These are phyloP conservation scores for Passalora sequoiae DNA, from an alignment of 2,329 filamentous ascomycete genomes.

Conservation along the genomic window DNA sequence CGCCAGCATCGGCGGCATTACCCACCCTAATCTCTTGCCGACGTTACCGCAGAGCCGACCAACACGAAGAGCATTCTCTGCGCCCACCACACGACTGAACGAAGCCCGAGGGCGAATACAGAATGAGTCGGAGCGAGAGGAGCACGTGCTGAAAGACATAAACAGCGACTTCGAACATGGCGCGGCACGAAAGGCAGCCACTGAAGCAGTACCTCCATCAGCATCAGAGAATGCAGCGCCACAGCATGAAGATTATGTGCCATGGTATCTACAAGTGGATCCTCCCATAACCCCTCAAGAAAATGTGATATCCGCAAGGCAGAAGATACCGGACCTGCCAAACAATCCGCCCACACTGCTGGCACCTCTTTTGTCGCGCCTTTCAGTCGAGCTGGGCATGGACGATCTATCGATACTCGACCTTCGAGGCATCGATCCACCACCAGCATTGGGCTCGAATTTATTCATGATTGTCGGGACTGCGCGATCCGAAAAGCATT, in stretches of 20 bases:
- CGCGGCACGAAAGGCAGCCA: constrained; percentile 1
- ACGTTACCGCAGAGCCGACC: constrained; percentile 6
- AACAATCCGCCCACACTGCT: constrained; percentile 66
- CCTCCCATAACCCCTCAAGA: constrained; percentile 34
- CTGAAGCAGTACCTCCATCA: constrained; percentile 4
- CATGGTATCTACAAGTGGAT: constrained; percentile 79
- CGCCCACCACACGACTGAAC: constrained; percentile 13
- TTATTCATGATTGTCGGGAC: constrained; percentile 91
- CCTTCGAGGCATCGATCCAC: constrained; percentile 75
- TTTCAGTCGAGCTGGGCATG: constrained; percentile 78
- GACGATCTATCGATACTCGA: constrained; percentile 78
- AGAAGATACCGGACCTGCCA: constrained; percentile 61
- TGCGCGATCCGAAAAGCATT: constrained; percentile 84
- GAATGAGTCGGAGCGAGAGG: constrained; percentile 13
- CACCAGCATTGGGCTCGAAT: constrained; percentile 79
- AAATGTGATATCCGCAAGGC: constrained; percentile 47
- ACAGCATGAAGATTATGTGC: constrained; percentile 37
- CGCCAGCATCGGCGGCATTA: constrained; percentile 26
- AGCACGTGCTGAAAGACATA: constrained; percentile 22
- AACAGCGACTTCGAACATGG: constrained; percentile 12
- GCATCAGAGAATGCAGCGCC: not conserved
- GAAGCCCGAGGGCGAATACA: constrained; percentile 20
- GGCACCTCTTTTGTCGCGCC: constrained; percentile 65
- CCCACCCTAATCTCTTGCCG: too few species aligned
- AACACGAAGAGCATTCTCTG: constrained; percentile 22